Conservation (phyloP, 768 basidiomycete genomes). For the Neoboletus brunneissimus region DNA sequence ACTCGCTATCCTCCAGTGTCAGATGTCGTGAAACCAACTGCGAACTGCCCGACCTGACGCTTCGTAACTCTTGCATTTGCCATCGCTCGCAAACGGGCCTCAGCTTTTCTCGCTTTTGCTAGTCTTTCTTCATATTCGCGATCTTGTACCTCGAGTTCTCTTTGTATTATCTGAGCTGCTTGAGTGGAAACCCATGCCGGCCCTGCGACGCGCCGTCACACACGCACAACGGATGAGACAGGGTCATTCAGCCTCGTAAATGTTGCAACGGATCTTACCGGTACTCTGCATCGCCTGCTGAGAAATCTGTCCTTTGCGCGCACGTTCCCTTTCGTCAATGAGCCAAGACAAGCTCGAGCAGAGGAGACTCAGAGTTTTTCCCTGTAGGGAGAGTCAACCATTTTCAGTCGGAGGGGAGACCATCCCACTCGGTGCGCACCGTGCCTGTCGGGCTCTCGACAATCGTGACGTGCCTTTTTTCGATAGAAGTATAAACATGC, state of each 20-base stretch:
- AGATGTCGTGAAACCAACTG: background rate
- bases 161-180: conserved; percentile 58
- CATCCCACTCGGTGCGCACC: conserved; percentile 39
- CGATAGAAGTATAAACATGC: conserved; percentile 79
- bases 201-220: conserved; percentile 31
- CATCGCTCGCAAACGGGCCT: conserved; percentile 52
- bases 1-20: conserved; percentile 25
- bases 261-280: conserved; percentile 16
- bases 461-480: conserved; percentile 71
- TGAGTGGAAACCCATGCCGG: conserved; percentile 79
- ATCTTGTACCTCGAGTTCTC: conserved; percentile 68
- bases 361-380: conserved; percentile 81
- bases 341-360: conserved; percentile 78
- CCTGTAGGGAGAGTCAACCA: conserved; percentile 43
- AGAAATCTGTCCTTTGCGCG: conserved; percentile 62
- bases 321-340: conserved; percentile 63
- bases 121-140: conserved; percentile 61
- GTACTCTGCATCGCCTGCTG: conserved; percentile 22
- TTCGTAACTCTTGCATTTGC: conserved; percentile 59
- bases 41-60: conserved; percentile 44
- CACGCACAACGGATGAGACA: conserved; percentile 16
- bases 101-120: conserved; percentile 57
- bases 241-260: conserved; percentile 12
- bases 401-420: background rate
- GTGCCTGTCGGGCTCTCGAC: conserved; percentile 91